These are phyloP conservation scores for Thalassiosira pacifica DNA, from an alignment of 352 stramenopile genomes.

Conservation along the genomic window DNA sequence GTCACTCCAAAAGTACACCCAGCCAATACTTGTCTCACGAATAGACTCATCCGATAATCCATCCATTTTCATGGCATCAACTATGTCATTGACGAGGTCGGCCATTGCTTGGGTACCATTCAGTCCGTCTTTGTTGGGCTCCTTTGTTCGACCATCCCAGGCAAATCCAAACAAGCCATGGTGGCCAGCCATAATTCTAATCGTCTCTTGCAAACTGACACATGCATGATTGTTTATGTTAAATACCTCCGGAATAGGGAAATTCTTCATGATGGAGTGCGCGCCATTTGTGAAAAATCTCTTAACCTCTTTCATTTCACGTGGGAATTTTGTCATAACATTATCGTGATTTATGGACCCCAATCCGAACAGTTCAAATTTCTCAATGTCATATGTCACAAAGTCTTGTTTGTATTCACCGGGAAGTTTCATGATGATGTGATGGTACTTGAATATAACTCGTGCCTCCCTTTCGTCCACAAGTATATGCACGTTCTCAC, in stretches of 20 bases:
- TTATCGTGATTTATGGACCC: background rate
- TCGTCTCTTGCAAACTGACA: slow-evolving; percentile 4
- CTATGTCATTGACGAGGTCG: background rate
- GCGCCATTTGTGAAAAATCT: background rate
- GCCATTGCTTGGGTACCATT: slow-evolving; percentile 20
- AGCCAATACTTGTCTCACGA: background rate
- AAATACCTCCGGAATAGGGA: slow-evolving; percentile 9
- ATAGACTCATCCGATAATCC: background rate
- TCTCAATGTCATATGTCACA: background rate
- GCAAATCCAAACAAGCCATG: background rate
- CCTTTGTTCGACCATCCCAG: background rate
- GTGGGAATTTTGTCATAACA: background rate
- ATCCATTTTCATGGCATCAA: background rate
- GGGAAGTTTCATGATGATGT: slow-evolving; percentile 8
- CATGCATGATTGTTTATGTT: slow-evolving; percentile 15
- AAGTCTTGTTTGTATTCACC: background rate
- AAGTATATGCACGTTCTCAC: background rate
- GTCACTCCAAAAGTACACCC: slow-evolving; percentile 20
- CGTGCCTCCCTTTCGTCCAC: background rate
- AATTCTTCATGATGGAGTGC: slow-evolving; percentile 26
- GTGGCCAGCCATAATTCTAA: slow-evolving; percentile 2
- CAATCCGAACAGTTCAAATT: slow-evolving; percentile 9
- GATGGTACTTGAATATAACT: background rate
- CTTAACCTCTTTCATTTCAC: background rate
- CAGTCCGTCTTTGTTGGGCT: background rate